Percentiles rank a stretch among this genome's conserved stretches.
phyloP scores from a whole-genome alignment of 1,139 yeast species.

The Suhomyces yuchorum region DNA sequence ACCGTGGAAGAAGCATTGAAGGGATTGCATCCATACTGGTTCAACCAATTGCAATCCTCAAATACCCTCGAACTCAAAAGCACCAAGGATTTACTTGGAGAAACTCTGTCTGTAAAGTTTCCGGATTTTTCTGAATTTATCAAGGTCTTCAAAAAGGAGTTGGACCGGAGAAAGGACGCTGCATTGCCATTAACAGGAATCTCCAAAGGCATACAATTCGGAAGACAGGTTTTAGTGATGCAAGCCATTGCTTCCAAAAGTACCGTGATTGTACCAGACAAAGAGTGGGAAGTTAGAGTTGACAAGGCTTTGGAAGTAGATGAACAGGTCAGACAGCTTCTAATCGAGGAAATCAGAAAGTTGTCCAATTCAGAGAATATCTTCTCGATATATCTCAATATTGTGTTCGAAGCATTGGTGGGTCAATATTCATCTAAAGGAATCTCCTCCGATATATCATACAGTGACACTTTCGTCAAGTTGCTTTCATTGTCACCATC shows the following conservation, averaged over 20 bases:
- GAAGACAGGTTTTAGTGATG: slow-evolving; percentile 61
- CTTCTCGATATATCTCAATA: slow-evolving; percentile 22
- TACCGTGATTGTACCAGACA: slow-evolving; percentile 67
- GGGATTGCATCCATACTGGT: slow-evolving; percentile 83
- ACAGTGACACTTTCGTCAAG: slow-evolving; percentile 33
- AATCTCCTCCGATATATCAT: slow-evolving; percentile 23
- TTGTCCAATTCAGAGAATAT: slow-evolving; percentile 13
- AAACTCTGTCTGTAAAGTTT: slow-evolving; percentile 37
- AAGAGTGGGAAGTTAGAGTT: slow-evolving; percentile 71
- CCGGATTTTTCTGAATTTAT: slow-evolving; percentile 46
- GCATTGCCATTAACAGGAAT: slow-evolving; percentile 9
- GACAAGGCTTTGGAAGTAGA: slow-evolving; percentile 75
- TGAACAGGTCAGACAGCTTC: slow-evolving; percentile 45
- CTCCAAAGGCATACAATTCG: slow-evolving; percentile 41
- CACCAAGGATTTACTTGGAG: slow-evolving; percentile 43
- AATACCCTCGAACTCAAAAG: slow-evolving; percentile 41
- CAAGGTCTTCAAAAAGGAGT: slow-evolving; percentile 28
- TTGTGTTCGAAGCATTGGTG: slow-evolving; percentile 33
- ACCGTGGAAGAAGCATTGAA: slow-evolving; percentile 77
- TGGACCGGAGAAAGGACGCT: slow-evolving; percentile 21
- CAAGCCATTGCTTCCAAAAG: slow-evolving; percentile 53
- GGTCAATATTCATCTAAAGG: slow-evolving; percentile 25
- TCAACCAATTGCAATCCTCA: slow-evolving; percentile 44
- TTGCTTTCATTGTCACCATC: slow-evolving; percentile 42
- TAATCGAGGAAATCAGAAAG: slow-evolving; percentile 30